Evolutionary conservation across 306 rosid genomes (phyloP), one percentile per base, ranked within the genome.

Genomic region (Cyamopsis tetragonoloba): DNA sequence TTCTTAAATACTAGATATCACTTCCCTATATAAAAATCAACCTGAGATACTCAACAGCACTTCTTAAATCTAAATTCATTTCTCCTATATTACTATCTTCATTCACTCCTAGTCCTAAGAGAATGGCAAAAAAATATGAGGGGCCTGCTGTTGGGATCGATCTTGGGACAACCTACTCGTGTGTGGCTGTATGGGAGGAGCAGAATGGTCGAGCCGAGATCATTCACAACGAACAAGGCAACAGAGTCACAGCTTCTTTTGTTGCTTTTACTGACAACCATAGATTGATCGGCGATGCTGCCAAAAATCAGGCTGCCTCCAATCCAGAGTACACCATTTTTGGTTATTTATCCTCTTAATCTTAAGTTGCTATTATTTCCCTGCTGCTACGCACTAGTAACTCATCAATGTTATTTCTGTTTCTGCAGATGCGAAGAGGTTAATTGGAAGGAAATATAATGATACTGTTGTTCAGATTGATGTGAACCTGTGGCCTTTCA

Each of bases 241-340:
- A 71, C 68, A 51, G 78, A 6, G 83, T 70, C 2, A 86, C 91
- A 3, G 84, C 91, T 23, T 86, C 88, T 13, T 78, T 28, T n/a
- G 86, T 80, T 42, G 84, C 80, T 11, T 83, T 86, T 79, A 78
- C 81, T 0, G 79, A 78, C 6, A 2, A 61, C 1, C 19, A 67
- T 22, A 67, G 62, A 12, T 9, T 67, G 51, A 37, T 67, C 4
- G 73, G 73, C 1, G 62, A 67, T n/a, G 65, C 65, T 27, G 66
- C 65, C 1, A 41, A 7, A 10, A 54, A 55, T 5, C 65, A 69
- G 22, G 65, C 65, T 39, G 56, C 66, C n/a, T 0, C 15, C 34
- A 69, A 69, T 31, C 65, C 65, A 3, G 7, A 38, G 6, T 54
- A 69, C 56, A 69, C 74, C 7, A 6, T 68, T 6, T 69, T 55